Percentiles rank a stretch among this genome's conserved stretches.
Conservation (phyloP, 495 filamentous ascomycete genomes). For the Talaromyces wortmannii region DNA sequence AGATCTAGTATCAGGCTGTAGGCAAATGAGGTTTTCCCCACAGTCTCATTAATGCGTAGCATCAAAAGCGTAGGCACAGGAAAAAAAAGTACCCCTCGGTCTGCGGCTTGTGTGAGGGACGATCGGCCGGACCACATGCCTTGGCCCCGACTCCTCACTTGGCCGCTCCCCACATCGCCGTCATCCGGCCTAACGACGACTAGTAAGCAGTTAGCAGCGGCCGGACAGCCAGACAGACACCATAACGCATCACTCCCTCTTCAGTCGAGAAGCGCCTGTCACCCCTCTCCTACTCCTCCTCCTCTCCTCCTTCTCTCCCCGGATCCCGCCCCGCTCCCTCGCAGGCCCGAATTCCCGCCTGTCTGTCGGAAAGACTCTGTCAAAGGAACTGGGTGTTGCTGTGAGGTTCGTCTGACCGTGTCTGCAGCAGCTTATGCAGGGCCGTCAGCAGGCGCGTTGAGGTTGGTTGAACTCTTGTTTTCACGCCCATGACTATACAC, state of each 20-base stretch:
- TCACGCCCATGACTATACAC: neutral
- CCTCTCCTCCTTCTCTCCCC: conserved; percentile 4
- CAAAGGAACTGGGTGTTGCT: too few species aligned
- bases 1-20: neutral
- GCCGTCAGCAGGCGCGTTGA: conserved; percentile 40
- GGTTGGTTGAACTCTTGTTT: conserved; percentile 16
- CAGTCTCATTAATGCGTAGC: too few species aligned
- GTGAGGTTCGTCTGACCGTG: neutral
- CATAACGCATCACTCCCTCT: neutral
- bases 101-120: neutral
- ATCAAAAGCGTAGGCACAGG: too few species aligned
- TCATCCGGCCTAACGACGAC: conserved; percentile 1
- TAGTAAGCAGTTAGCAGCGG: neutral
- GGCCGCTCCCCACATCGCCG: conserved; percentile 7
- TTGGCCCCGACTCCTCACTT: neutral
- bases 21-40: neutral
- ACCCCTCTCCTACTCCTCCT: conserved; percentile 9
- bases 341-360: neutral
- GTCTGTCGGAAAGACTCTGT: neutral
- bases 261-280: neutral
- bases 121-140: neutral
- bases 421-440: conserved; percentile 8
- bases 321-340: too few species aligned
- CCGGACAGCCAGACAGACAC: neutral
- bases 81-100: conserved; percentile 14